Evolutionary conservation across 306 rosid genomes (phyloP).

Genomic region (Hippophae tibetana): DNA sequence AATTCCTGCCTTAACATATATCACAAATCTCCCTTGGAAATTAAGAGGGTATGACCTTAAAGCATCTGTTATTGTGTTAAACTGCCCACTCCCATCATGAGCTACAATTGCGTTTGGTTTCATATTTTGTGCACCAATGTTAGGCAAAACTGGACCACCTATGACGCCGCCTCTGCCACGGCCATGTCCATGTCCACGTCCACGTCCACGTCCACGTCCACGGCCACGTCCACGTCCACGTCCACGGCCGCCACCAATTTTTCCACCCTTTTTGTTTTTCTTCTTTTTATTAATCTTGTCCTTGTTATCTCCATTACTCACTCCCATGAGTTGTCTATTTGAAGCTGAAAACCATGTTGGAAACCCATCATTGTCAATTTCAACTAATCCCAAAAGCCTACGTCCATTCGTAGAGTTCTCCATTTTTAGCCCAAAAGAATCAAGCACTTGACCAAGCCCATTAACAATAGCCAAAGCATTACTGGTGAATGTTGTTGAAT

Average conservation of each 20-base stretch:
- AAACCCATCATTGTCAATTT: slow-evolving; percentile 19
- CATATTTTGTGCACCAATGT: too few species aligned
- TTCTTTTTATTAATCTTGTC: too few species aligned
- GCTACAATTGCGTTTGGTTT: slow-evolving; percentile 48
- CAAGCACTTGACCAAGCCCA: slow-evolving; percentile 21
- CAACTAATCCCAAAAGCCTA: slow-evolving; percentile 32
- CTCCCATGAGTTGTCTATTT: slow-evolving; percentile 44
- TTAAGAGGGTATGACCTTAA: slow-evolving; percentile 37
- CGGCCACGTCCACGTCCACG: not conserved
- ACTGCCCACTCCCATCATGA: slow-evolving; percentile 58
- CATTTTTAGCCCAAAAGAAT: slow-evolving; percentile 22
- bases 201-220: not conserved
- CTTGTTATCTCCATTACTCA: too few species aligned
- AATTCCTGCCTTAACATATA: slow-evolving; percentile 57
- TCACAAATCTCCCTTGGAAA: slow-evolving; percentile 30
- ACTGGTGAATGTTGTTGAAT: slow-evolving; percentile 29
- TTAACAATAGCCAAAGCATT: slow-evolving; percentile 42
- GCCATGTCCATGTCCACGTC: not conserved
- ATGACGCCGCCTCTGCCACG: not conserved
- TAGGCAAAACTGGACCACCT: too few species aligned
- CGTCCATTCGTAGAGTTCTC: slow-evolving; percentile 16
- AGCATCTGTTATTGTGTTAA: slow-evolving; percentile 37
- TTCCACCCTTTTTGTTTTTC: too few species aligned
- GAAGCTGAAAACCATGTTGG: slow-evolving; percentile 47
- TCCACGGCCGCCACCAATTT: too few species aligned